phyloP scores from a whole-genome alignment of 768 basidiomycete genomes.

The Lepiota subincarnata region DNA sequence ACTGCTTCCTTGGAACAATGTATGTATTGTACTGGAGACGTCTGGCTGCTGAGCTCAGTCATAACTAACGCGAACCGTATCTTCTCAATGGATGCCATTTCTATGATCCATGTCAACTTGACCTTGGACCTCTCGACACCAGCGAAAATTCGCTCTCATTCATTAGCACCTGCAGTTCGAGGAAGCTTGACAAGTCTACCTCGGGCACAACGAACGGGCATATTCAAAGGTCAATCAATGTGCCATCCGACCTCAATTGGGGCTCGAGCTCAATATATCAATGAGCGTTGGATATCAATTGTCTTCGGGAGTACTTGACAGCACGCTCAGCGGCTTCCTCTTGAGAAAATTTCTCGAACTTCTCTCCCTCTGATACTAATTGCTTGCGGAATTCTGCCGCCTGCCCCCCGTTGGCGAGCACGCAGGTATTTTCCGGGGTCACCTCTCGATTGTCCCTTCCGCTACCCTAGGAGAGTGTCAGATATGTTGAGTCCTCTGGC shows the following conservation, averaged over 20 bases:
- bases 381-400: constrained; percentile 63
- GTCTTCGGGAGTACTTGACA: constrained; percentile 51
- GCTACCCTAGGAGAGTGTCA: constrained; percentile 38
- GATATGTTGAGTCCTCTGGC: constrained; percentile 3
- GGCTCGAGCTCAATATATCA: constrained; percentile 71
- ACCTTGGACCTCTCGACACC: constrained; percentile 13
- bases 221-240: constrained; percentile 11
- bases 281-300: constrained; percentile 67
- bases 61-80: too few species aligned
- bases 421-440: constrained; percentile 73
- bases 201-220: constrained; percentile 37
- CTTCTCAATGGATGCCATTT: too few species aligned
- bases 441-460: constrained; percentile 60
- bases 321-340: constrained; percentile 48
- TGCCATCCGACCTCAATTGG: constrained; percentile 70
- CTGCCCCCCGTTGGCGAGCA: constrained; percentile 50
- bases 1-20: too few species aligned
- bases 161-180: constrained; percentile 56
- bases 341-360: constrained; percentile 35
- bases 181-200: constrained; percentile 63
- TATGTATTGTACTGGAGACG: too few species aligned
- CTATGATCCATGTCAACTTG: constrained; percentile 52
- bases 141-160: constrained; percentile 28
- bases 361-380: constrained; percentile 58
- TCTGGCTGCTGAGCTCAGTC: too few species aligned